Evolutionary conservation across 768 basidiomycete genomes (phyloP), one percentile per base, ranked within the genome.

Genomic region (Amylocystis lapponica): DNA sequence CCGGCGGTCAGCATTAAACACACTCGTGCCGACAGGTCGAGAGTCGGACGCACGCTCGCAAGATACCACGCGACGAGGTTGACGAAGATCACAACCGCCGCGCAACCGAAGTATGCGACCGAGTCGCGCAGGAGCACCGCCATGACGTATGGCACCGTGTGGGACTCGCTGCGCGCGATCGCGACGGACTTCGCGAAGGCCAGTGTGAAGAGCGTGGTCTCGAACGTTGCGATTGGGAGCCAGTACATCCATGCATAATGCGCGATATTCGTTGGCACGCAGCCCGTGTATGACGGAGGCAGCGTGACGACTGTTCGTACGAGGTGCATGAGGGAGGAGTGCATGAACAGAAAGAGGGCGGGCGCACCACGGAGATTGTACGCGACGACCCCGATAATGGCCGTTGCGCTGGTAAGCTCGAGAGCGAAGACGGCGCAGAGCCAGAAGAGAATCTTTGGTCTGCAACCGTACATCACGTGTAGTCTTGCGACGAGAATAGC

Each of bases 1-100:
- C 13, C 9, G 34, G 19, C 36, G 36, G 17, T 7, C 17, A 13
- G 10, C 8, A 17, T 35, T 17, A 35, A 35, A 9, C 13, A n/a
- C n/a, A n/a, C n/a, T n/a, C n/a, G n/a, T n/a, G n/a, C n/a, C n/a
- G n/a, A n/a, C n/a, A n/a, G n/a, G n/a, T n/a, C n/a, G n/a, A n/a
- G n/a, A n/a, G n/a, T n/a, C n/a, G n/a, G n/a, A n/a, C n/a, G n/a
- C n/a, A n/a, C n/a, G n/a, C n/a, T n/a, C n/a, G n/a, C n/a, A n/a
- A n/a, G n/a, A n/a, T 31, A 20, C 39, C 39, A 41, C 5, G 32
- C 39, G 27, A 41, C n/a, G 29, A 41, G 32, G 26, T 41, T 41
- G 19, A 20, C 23, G 6, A 41, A 14, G 13, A 41, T 41, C 4
- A 17, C 14, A 11, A n/a, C 29, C 27, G 32, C 19, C 4, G 30